These are phyloP conservation scores for Venturia effusa DNA, from an alignment of 2,329 filamentous ascomycete genomes.

Conservation along the genomic window DNA sequence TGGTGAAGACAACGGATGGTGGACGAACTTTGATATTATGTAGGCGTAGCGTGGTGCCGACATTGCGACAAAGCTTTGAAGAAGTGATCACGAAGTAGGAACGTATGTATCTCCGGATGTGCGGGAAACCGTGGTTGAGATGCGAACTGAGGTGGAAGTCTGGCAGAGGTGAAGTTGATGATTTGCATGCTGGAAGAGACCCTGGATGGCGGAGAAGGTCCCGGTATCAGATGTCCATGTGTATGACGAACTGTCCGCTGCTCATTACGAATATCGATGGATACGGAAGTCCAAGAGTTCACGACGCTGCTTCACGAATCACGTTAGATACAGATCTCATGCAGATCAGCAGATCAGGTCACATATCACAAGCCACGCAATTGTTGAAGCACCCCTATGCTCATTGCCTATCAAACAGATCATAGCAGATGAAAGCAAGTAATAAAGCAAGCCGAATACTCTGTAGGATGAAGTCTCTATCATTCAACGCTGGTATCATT, in stretches of 20 bases:
- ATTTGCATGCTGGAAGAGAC: neutral
- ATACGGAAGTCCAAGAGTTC: neutral
- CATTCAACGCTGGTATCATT: neutral
- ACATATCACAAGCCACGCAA: neutral
- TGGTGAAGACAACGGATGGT: neutral
- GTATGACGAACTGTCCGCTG: neutral
- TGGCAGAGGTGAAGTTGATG: neutral
- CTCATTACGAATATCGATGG: neutral
- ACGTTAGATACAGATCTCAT: neutral
- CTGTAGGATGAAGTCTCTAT: neutral
- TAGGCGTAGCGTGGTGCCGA: constrained; percentile 21
- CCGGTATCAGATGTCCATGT: neutral
- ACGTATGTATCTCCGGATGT: neutral
- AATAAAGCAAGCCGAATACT: neutral
- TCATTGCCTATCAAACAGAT: neutral
- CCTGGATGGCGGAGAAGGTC: neutral
- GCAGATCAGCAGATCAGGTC: neutral
- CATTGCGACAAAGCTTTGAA: constrained; percentile 16
- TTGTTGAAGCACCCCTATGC: neutral
- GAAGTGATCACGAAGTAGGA: neutral
- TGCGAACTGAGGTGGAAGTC: neutral
- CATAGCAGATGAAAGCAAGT: neutral
- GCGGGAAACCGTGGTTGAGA: neutral
- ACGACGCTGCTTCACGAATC: neutral
- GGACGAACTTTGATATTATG: constrained; percentile 33